These are phyloP conservation scores for Carex parvula DNA, from an alignment of 176 grass and related monocot genomes.

Conservation along the genomic window DNA sequence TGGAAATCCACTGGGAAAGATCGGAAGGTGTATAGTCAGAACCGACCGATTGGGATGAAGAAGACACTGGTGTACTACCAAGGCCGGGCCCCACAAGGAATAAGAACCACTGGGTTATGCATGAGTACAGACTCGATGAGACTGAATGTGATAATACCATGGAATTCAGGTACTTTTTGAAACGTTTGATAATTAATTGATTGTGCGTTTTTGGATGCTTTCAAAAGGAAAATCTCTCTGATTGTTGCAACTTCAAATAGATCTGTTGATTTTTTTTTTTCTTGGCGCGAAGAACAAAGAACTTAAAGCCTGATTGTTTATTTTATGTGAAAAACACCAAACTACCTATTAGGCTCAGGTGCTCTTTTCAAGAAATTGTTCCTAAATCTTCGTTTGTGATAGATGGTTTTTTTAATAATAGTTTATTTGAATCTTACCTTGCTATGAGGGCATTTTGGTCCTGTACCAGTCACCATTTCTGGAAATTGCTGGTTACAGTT, in stretches of 20 bases:
- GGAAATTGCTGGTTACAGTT: neutral
- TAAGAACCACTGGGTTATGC: conserved; percentile 93
- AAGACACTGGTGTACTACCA: conserved; percentile 93
- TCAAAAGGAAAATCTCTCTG: neutral
- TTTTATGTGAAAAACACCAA: neutral
- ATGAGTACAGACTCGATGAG: conserved; percentile 96
- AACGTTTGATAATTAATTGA: neutral
- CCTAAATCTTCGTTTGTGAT: neutral
- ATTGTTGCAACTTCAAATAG: neutral
- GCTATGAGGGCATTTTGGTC: neutral
- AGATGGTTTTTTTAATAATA: neutral
- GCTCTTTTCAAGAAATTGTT: neutral
- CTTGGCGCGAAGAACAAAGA: neutral
- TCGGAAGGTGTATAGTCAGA: conserved; percentile 62
- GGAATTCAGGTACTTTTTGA: conserved; percentile 66
- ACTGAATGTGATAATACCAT: conserved; percentile 83
- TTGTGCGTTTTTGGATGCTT: neutral
- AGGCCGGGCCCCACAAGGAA: conserved; percentile 86
- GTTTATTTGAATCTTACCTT: neutral
- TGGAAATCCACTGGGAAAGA: conserved; percentile 99
- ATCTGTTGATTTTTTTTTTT: neutral
- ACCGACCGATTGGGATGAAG: conserved; percentile 92
- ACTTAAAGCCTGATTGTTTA: neutral
- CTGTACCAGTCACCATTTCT: neutral
- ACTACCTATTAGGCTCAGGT: neutral